Base-by-base conservation (phyloP, 2,329 filamentous ascomycete species). In the Neonectria faginata region DNA sequence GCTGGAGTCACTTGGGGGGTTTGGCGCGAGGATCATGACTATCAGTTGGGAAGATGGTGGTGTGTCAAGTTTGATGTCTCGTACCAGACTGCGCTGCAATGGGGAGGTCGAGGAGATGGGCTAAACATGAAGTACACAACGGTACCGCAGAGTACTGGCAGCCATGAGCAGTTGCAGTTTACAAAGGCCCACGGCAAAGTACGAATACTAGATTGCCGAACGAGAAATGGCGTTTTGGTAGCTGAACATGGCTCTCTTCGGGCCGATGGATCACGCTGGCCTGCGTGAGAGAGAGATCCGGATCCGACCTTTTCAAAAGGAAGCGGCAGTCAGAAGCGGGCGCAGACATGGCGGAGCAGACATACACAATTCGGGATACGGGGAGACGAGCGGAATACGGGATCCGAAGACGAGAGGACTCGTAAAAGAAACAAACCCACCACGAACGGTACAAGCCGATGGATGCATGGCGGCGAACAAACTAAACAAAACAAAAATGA, bases 1-100 rank as follows among this genome's bases (percentile, higher is more conserved):
- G 44, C 27, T 18, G 31, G 16, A 52, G 51, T 44, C 48, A 53
- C 36, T 60, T 36, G 42, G 22, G 44, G 50, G 27, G 20, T 47
- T 33, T n/a, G 31, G 18, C 39, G 25, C 51, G 57, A 29, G 50
- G 57, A 60, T 60, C 57, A 54, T 48, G 57, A 55, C 52, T 41
- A 60, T 60, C 57, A 55, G 9, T 42, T 20, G 39, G 52, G 16
- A 42, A 60, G 42, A 33, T 42, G 31, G 31, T 41, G 27, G 50
- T 60, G 48, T 45, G 36, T 25, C 14, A 9, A 25, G 45, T 27
- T 42, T n/a, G 20, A 42, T 55, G 57, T 55, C 57, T 55, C 45
- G 39, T 20, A 33, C 29, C 9, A 18, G 31, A 3, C 29, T 12
- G 27, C 12, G 11, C n/a, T 20, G 48, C 45, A 9, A 20, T n/a